Percentiles rank a stretch among this genome's conserved stretches.
phyloP scores from a whole-genome alignment of 2,329 filamentous ascomycete genomes.

The Diaporthe velutina region DNA sequence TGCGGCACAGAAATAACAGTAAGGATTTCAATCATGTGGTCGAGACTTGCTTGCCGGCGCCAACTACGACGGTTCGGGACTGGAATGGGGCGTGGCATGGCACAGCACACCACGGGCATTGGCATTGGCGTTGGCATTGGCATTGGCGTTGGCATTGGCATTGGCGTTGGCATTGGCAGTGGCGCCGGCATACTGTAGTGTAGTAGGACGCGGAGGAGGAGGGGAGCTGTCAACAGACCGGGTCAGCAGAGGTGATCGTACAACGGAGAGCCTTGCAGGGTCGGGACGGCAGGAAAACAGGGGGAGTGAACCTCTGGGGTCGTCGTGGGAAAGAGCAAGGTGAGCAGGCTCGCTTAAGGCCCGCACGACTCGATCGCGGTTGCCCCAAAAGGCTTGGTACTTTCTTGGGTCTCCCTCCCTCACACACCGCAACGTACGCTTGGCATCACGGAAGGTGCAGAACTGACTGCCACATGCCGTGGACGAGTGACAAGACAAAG shows the following conservation, averaged over 20 bases:
- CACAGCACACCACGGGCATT: not conserved
- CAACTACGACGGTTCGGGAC: not conserved
- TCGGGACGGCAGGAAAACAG: not conserved
- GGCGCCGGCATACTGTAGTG: not conserved
- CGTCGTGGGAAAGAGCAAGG: not conserved
- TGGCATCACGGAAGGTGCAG: not conserved
- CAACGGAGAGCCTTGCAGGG: slow-evolving; percentile 15
- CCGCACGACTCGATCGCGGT: not conserved
- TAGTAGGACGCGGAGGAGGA: not conserved
- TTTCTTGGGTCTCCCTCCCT: not conserved
- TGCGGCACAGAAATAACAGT: not conserved
- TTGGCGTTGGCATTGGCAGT: not conserved
- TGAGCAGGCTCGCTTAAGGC: not conserved
- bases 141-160: not conserved
- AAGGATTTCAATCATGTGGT: slow-evolving; percentile 3
- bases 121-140: not conserved
- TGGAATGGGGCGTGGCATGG: slow-evolving; percentile 8
- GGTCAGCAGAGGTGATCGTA: slow-evolving; percentile 16
- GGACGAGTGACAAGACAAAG: slow-evolving; percentile 1
- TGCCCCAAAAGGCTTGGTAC: slow-evolving; percentile 2
- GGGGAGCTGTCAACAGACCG: slow-evolving; percentile 13
- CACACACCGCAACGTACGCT: not conserved
- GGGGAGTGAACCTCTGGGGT: not conserved
- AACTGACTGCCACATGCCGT: not conserved
- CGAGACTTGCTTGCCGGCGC: not conserved